Conservation (phyloP, 1,284 basidiomycete species). For the Naganishia sp. region DNA sequence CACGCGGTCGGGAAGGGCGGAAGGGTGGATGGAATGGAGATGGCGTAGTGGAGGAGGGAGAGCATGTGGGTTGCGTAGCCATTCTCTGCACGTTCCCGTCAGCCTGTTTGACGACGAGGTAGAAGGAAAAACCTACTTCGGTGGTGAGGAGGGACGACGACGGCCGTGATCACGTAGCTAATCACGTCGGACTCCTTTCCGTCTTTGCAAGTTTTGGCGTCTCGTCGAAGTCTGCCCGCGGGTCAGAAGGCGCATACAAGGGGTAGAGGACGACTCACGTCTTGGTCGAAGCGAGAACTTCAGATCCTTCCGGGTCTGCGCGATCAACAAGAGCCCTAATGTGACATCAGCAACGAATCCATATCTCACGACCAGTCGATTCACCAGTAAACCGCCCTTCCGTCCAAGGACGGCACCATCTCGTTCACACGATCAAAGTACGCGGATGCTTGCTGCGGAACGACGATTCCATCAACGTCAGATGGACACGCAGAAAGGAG, state of each 20-base stretch:
- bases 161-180: conserved; percentile 25
- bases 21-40: conserved; percentile 14
- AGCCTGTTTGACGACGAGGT: not conserved
- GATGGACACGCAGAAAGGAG: not conserved
- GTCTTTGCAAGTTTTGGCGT: conserved; percentile 7
- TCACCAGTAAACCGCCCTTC: too few relatives aligned
- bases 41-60: conserved; percentile 26
- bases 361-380: too few relatives aligned
- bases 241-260: not conserved
- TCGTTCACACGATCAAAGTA: conserved; percentile 2
- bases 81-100: not conserved
- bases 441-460: not conserved
- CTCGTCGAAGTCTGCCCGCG: not conserved
- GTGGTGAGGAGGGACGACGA: conserved; percentile 21
- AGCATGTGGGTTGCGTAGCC: conserved; percentile 31
- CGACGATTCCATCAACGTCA: not conserved
- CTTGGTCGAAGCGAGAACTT: conserved; percentile 15
- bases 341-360: too few relatives aligned
- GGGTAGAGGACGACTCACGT: not conserved
- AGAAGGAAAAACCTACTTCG: conserved; percentile 7
- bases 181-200: conserved; percentile 9
- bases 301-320: conserved; percentile 1
- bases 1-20: conserved; percentile 25
- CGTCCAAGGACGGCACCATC: not conserved
- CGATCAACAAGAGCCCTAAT: conserved; percentile 15